A percentile compares a stretch with the other conserved stretches of the same genome.
phyloP scores from a whole-genome alignment of 176 grass and related monocot genomes.

The Thinopyrum elongatum region DNA sequence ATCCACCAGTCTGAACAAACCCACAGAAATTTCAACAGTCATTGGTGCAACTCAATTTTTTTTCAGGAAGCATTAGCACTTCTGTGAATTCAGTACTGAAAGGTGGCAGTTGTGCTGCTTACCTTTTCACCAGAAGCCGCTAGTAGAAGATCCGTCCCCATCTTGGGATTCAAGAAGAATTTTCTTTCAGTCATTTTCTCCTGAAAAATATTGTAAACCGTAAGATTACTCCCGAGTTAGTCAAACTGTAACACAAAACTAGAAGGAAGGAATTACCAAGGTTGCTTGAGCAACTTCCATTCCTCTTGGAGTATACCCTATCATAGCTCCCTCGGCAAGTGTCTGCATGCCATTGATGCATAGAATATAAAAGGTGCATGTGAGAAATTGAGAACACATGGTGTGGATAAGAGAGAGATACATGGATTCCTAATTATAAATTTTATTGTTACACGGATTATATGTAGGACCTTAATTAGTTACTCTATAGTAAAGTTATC shows the following conservation, averaged over 20 bases:
- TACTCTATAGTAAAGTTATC: neutral
- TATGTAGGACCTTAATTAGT: neutral
- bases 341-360: slow-evolving; percentile 45
- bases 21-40: neutral
- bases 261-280: slow-evolving; percentile 58
- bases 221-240: slow-evolving; percentile 18
- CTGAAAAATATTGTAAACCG: slow-evolving; percentile 43
- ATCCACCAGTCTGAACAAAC: slow-evolving; percentile 81
- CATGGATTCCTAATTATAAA: neutral
- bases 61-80: slow-evolving; percentile 6
- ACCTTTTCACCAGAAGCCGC: slow-evolving; percentile 86
- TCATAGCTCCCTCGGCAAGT: slow-evolving; percentile 88
- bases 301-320: slow-evolving; percentile 83
- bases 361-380: slow-evolving; percentile 12
- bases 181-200: slow-evolving; percentile 74
- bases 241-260: slow-evolving; percentile 19
- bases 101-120: slow-evolving; percentile 16
- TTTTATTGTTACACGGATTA: neutral
- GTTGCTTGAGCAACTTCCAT: slow-evolving; percentile 97
- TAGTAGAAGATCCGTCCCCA: slow-evolving; percentile 86
- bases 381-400: neutral
- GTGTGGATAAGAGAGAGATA: neutral
- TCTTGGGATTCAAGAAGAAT: slow-evolving; percentile 80
- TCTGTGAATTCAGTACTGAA: slow-evolving; percentile 8
- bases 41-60: slow-evolving; percentile 12